Evolutionary conservation across 768 basidiomycete species (phyloP).

Genomic region (Naganishia vishniacii): DNA sequence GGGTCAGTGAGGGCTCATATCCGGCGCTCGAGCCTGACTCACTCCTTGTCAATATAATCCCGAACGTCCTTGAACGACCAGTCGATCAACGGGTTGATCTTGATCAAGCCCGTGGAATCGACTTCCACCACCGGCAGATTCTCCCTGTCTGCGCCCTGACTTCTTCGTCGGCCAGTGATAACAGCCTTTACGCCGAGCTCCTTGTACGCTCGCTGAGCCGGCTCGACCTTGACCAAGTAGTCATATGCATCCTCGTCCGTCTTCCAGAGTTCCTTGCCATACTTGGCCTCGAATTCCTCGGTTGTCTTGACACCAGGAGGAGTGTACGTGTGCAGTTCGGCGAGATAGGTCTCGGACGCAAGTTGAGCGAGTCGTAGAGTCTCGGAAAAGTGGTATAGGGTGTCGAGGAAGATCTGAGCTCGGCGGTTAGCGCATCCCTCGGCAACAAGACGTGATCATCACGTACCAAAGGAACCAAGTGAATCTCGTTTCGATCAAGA

Average conservation of each 20-base stretch:
- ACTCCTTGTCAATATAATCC: slow-evolving; percentile 71
- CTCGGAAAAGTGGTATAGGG: slow-evolving; percentile 89
- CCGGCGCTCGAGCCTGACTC: slow-evolving; percentile 26
- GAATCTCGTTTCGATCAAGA: slow-evolving; percentile 44
- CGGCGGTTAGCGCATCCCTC: background rate
- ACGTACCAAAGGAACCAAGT: slow-evolving; percentile 57
- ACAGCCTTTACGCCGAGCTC: slow-evolving; percentile 72
- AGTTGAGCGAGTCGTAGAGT: slow-evolving; percentile 81
- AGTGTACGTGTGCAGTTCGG: slow-evolving; percentile 68
- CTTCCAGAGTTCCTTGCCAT: slow-evolving; percentile 81
- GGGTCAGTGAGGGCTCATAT: background rate
- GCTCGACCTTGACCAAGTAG: slow-evolving; percentile 91
- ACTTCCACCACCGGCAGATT: slow-evolving; percentile 78
- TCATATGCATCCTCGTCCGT: slow-evolving; percentile 81
- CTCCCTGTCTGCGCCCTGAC: slow-evolving; percentile 86
- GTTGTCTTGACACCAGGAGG: slow-evolving; percentile 66
- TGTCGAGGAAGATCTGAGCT: slow-evolving; percentile 78
- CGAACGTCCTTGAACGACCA: slow-evolving; percentile 84
- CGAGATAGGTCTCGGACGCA: slow-evolving; percentile 69
- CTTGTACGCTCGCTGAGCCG: slow-evolving; percentile 79
- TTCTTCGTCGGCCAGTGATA: slow-evolving; percentile 89
- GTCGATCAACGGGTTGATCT: slow-evolving; percentile 84
- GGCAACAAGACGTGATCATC: background rate
- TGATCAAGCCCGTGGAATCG: slow-evolving; percentile 80
- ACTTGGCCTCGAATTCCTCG: slow-evolving; percentile 69